Evolutionary conservation across 2,329 filamentous ascomycete species (phyloP), one percentile per base, ranked within the genome.

Genomic region (Scolecobasidium constrictum): DNA sequence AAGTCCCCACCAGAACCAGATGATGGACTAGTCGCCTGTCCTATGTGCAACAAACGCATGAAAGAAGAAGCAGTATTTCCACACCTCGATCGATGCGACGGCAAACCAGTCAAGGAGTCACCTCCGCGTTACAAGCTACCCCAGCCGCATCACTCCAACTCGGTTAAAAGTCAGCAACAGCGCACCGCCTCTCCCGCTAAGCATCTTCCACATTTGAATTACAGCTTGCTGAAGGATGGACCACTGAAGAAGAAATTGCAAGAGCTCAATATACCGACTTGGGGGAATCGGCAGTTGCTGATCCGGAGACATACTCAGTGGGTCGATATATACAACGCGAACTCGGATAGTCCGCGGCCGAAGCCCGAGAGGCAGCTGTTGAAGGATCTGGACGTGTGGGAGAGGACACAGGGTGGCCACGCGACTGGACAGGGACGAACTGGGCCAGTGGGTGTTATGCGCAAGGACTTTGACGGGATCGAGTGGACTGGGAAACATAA

Each of bases 291-390:
- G 36, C 66, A 72, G 36, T 68, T 88, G 1, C 68, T 96, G 42
- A 82, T 90, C 57, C 75, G 73, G 50, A 76, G 93, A 15, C 88
- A 96, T 55, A 85, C 77, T 18, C 92, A 98, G 61, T 98, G 88
- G 88, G 73, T 92, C 40, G 95, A 92, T 28, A 65, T 98, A 15
- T 95, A 86, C 83, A 98, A 98, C 59, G 85, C 93, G 9, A 98
- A 98, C 57, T 94, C 87, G 62, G 92, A 98, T 60, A 83, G 88
- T 2, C 75, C 74, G 26, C 67, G 68, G 2, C 86, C 86, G 0
- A 83, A 82, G 56, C 69, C 70, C 9, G 86, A 84, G 49, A 56
- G 64, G 5, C 81, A 92, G 45, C 61, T 98, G 4, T 62, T 94
- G 13, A 76, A 75, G 12, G 90, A 96, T 47, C 61, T 98, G 11